A percentile compares a stretch with the other conserved stretches of the same genome.
Conservation (phyloP, 2,329 filamentous ascomycete species). For the Dactylonectria estremocensis region DNA sequence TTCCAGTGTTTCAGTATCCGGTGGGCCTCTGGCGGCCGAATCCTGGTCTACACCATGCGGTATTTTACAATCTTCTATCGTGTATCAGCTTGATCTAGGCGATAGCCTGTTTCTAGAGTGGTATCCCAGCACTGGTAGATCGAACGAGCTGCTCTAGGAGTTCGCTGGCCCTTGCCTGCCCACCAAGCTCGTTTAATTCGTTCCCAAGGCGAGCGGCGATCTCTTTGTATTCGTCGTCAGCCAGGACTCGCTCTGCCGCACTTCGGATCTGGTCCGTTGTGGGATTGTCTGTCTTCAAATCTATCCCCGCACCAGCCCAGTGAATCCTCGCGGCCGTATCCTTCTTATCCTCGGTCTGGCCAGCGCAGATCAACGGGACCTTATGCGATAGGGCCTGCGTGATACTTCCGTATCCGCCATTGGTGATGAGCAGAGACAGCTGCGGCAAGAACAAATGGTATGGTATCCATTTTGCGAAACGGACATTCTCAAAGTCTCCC, state of each 20-base stretch:
- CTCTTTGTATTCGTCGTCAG: constrained; percentile 38
- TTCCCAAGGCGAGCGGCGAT: constrained; percentile 45
- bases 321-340: constrained; percentile 54
- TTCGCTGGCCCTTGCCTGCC: constrained; percentile 46
- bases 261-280: constrained; percentile 43
- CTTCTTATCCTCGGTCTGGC: constrained; percentile 56
- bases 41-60: constrained; percentile 12
- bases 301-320: constrained; percentile 53
- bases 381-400: constrained; percentile 55
- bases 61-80: neutral
- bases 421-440: constrained; percentile 54
- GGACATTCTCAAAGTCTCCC: constrained; percentile 46
- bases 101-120: neutral
- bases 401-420: constrained; percentile 57
- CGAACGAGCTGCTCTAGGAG: constrained; percentile 48
- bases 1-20: neutral
- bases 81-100: neutral
- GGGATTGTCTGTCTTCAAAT: constrained; percentile 55
- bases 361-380: constrained; percentile 55
- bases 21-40: constrained; percentile 15
- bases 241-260: constrained; percentile 48
- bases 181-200: constrained; percentile 49
- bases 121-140: neutral
- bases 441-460: constrained; percentile 55
- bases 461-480: constrained; percentile 54